Conservation (phyloP, 176 grass and related monocot genomes). For the Guadua angustifolia region DNA sequence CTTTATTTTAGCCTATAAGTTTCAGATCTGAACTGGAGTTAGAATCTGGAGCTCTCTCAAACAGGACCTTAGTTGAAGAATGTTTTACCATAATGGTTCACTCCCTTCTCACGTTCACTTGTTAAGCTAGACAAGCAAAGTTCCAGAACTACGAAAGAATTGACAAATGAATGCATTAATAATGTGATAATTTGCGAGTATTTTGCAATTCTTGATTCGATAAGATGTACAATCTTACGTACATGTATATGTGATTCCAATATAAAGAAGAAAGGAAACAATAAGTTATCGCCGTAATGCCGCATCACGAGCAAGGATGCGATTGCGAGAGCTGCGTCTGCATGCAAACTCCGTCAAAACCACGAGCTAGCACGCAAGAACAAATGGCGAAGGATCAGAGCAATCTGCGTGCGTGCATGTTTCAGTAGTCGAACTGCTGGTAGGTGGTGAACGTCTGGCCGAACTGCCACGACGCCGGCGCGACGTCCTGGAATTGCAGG, state of each 20-base stretch:
- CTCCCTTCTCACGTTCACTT: too few relatives aligned
- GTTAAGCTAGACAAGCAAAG: too few relatives aligned
- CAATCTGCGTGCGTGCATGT: too few relatives aligned
- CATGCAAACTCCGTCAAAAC: slow-evolving; percentile 2
- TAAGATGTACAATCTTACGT: background rate
- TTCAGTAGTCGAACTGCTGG: slow-evolving; percentile 57
- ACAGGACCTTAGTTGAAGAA: too few relatives aligned
- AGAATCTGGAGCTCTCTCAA: too few relatives aligned
- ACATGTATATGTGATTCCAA: background rate
- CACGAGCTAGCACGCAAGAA: background rate
- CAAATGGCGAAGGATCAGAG: background rate
- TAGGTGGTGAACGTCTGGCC: slow-evolving; percentile 54
- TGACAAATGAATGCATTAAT: too few relatives aligned
- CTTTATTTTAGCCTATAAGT: too few relatives aligned
- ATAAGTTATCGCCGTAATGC: background rate
- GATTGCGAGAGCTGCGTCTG: background rate
- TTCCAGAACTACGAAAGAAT: too few relatives aligned
- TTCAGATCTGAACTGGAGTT: too few relatives aligned
- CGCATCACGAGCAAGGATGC: background rate
- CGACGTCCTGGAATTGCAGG: slow-evolving; percentile 42
- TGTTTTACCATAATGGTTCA: too few relatives aligned
- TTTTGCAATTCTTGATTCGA: background rate
- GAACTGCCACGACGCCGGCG: slow-evolving; percentile 51
- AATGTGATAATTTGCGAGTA: too few relatives aligned
- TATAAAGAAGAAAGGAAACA: background rate